Evolutionary conservation across 1,139 yeast genomes (phyloP).

Genomic region (Debaryomyces subglobosus): DNA sequence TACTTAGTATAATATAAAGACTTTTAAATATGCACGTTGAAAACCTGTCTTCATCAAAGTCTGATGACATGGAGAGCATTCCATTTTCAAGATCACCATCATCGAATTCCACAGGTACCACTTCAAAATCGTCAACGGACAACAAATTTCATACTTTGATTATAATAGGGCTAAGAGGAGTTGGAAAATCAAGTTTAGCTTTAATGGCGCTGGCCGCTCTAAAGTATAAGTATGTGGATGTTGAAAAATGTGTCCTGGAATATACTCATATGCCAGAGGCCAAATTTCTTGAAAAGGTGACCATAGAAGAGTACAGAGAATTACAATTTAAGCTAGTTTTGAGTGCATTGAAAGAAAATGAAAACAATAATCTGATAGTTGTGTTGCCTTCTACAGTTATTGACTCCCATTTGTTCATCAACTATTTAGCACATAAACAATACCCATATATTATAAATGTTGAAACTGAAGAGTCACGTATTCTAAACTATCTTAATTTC

Average conservation of each 20-base stretch:
- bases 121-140: not conserved
- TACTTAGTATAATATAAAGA: not conserved
- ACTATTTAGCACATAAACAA: slow-evolving; percentile 10
- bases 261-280: slow-evolving; percentile 12
- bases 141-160: slow-evolving; percentile 10
- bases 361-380: slow-evolving; percentile 10
- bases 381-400: slow-evolving; percentile 18
- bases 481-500: slow-evolving; percentile 10
- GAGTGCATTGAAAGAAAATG: slow-evolving; percentile 7
- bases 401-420: slow-evolving; percentile 12
- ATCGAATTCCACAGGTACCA: not conserved
- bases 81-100: slow-evolving; percentile 3
- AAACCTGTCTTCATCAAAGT: not conserved
- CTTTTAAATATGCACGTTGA: not conserved
- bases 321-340: slow-evolving; percentile 14
- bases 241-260: slow-evolving; percentile 17
- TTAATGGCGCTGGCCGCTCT: slow-evolving; percentile 20
- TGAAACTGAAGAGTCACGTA: slow-evolving; percentile 16
- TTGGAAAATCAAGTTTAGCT: slow-evolving; percentile 22
- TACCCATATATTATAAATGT: slow-evolving; percentile 15
- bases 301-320: slow-evolving; percentile 12
- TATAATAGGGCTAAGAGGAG: slow-evolving; percentile 21
- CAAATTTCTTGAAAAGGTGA: slow-evolving; percentile 10
- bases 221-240: slow-evolving; percentile 17
- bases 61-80: not conserved